Conservation (phyloP, 2,329 filamentous ascomycete species). For the Bipolaris victoriae region DNA sequence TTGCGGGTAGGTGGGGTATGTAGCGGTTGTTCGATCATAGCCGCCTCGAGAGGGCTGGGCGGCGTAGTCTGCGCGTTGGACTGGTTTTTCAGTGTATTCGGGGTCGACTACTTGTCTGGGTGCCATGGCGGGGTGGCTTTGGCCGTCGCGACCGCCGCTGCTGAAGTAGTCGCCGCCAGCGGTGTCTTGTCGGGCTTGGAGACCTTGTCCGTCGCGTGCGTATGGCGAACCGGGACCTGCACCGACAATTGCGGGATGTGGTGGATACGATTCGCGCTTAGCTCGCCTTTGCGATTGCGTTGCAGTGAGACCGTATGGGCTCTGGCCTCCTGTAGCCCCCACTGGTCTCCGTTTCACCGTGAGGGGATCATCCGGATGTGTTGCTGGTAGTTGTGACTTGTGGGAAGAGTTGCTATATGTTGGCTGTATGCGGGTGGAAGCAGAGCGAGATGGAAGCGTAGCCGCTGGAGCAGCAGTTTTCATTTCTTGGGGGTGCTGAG, state of each 20-base stretch:
- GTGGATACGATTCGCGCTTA: constrained; percentile 44
- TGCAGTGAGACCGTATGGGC: constrained; percentile 33
- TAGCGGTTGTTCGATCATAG: constrained; percentile 28
- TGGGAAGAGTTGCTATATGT: constrained; percentile 42
- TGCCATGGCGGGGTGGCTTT: constrained; percentile 15
- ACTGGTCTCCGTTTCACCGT: constrained; percentile 39
- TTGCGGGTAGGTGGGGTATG: constrained; percentile 28
- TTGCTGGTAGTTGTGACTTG: constrained; percentile 41
- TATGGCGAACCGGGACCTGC: constrained; percentile 44
- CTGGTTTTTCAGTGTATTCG: constrained; percentile 19
- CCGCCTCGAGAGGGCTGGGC: constrained; percentile 27
- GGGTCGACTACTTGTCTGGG: constrained; percentile 13
- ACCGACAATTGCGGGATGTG: constrained; percentile 47
- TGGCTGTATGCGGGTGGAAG: constrained; percentile 32
- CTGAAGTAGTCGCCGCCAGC: constrained; percentile 39
- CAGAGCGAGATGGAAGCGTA: constrained; percentile 30
- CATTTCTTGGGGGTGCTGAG: constrained; percentile 25
- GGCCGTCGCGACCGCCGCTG: constrained; percentile 29
- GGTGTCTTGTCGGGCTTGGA: constrained; percentile 39
- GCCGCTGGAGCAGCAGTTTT: constrained; percentile 23
- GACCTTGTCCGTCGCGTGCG: constrained; percentile 31
- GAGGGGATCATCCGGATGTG: constrained; percentile 15
- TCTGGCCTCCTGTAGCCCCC: constrained; percentile 44
- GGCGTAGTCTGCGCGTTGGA: constrained; percentile 25
- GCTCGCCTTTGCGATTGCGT: constrained; percentile 24